Evolutionary conservation across 164 flowering plant genomes (phyloP).

Genomic region (Umbilicus rupestris): DNA sequence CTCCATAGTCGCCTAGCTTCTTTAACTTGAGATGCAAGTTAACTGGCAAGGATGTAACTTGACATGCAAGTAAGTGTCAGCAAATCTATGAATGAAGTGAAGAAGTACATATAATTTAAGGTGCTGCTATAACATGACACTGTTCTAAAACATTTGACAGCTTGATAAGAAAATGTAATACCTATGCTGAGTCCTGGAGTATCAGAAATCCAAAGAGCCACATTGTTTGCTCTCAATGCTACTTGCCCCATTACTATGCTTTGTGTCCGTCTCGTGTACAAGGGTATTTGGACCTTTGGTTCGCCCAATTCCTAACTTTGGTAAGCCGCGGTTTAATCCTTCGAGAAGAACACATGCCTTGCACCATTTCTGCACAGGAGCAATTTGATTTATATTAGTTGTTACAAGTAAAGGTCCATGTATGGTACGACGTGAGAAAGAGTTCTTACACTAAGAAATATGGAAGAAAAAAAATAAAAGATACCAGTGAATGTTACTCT

Average conservation of each 20-base stretch:
- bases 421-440: background rate
- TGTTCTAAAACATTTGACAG: background rate
- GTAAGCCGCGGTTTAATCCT: slow-evolving; percentile 84
- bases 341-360: slow-evolving; percentile 93
- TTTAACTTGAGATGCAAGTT: background rate
- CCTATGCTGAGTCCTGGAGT: background rate
- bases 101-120: background rate
- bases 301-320: slow-evolving; percentile 85
- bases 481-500: background rate
- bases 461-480: background rate
- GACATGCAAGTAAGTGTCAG: background rate
- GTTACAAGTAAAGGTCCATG: no score
- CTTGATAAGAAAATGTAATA: background rate
- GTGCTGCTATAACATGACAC: background rate
- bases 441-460: background rate
- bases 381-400: no score
- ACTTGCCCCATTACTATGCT: slow-evolving; percentile 23
- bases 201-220: slow-evolving; percentile 65
- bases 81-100: background rate
- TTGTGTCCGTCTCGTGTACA: slow-evolving; percentile 18
- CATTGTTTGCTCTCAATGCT: slow-evolving; percentile 65
- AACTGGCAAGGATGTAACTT: background rate
- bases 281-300: slow-evolving; percentile 35
- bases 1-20: background rate
- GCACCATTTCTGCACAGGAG: slow-evolving; percentile 87